Evolutionary conservation across 2,329 filamentous ascomycete species (phyloP).

Genomic region (Hortaea werneckii): DNA sequence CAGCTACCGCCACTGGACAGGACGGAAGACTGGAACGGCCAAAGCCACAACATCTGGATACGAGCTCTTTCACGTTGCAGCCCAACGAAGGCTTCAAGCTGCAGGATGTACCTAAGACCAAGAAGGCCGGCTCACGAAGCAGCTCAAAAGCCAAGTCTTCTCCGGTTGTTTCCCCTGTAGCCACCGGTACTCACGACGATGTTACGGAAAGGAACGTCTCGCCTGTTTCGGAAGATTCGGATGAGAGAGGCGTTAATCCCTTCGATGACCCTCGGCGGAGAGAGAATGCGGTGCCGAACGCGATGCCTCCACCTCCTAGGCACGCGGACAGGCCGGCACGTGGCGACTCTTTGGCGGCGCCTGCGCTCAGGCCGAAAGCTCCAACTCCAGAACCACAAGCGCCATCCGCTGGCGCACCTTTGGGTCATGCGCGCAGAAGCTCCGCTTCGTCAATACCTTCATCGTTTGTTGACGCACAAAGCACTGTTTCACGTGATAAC

Average conservation of each 20-base stretch:
- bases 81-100: constrained; percentile 52
- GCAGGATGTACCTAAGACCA: constrained; percentile 67
- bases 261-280: constrained; percentile 29
- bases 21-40: constrained; percentile 39
- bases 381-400: constrained; percentile 26
- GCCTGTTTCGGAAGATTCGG: constrained; percentile 28
- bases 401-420: constrained; percentile 25
- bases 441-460: constrained; percentile 27
- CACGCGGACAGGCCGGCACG: constrained; percentile 42
- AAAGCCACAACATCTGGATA: constrained; percentile 18
- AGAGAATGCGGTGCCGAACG: constrained; percentile 16
- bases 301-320: constrained; percentile 22
- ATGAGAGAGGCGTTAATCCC: constrained; percentile 28
- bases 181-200: constrained; percentile 28
- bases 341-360: constrained; percentile 47
- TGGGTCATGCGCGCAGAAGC: constrained; percentile 29
- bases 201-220: constrained; percentile 25
- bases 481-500: constrained; percentile 17
- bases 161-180: constrained; percentile 29
- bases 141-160: constrained; percentile 35
- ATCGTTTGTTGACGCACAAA: constrained; percentile 26
- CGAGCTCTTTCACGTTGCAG: constrained; percentile 15
- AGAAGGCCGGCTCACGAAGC: constrained; percentile 39
- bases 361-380: constrained; percentile 15
- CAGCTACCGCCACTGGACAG: constrained; percentile 15